A percentile compares a stretch with the other conserved stretches of the same genome.
Evolutionary conservation across 371 early-diverging fungal genomes (phyloP).

Genomic region (Actinomortierella wolfii): DNA sequence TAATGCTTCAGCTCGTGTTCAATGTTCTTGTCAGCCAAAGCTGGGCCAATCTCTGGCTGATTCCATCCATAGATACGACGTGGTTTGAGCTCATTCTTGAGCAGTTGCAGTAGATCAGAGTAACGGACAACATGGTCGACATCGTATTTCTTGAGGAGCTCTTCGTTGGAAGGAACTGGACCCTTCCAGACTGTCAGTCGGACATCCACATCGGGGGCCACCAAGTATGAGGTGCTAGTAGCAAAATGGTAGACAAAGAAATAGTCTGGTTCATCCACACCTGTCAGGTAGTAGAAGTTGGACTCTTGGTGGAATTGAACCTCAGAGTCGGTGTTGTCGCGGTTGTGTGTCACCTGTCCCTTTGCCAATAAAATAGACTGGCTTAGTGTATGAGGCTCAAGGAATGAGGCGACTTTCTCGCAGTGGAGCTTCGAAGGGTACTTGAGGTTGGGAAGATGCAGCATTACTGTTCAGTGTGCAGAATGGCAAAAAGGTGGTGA

Average conservation of each 20-base stretch:
- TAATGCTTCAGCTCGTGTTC: constrained; percentile 39
- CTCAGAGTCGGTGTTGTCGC: constrained; percentile 60
- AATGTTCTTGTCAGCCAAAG: constrained; percentile 14
- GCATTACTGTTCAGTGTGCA: no score
- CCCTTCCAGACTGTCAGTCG: constrained; percentile 60
- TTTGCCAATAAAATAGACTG: constrained; percentile 33
- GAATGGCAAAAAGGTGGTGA: no score
- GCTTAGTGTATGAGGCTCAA: constrained; percentile 9
- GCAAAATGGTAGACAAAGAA: constrained; percentile 52
- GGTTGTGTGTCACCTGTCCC: constrained; percentile 37
- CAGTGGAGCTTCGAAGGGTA: constrained; percentile 43
- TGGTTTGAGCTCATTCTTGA: constrained; percentile 41
- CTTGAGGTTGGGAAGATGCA: constrained; percentile 10
- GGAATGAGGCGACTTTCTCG: constrained; percentile 34
- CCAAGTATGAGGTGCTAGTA: constrained; percentile 46
- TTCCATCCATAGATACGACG: constrained; percentile 41
- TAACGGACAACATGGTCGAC: constrained; percentile 52
- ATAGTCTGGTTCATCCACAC: constrained; percentile 59
- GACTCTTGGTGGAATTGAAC: constrained; percentile 61
- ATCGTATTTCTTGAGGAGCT: constrained; percentile 53
- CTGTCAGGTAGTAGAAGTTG: constrained; percentile 61
- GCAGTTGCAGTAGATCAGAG: constrained; percentile 28
- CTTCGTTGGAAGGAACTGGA: constrained; percentile 39
- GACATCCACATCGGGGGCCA: constrained; percentile 52
- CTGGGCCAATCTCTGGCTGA: constrained; percentile 26